These are phyloP conservation scores for Talaromyces sp. DNA, from an alignment of 2,329 filamentous ascomycete genomes.

Conservation along the genomic window DNA sequence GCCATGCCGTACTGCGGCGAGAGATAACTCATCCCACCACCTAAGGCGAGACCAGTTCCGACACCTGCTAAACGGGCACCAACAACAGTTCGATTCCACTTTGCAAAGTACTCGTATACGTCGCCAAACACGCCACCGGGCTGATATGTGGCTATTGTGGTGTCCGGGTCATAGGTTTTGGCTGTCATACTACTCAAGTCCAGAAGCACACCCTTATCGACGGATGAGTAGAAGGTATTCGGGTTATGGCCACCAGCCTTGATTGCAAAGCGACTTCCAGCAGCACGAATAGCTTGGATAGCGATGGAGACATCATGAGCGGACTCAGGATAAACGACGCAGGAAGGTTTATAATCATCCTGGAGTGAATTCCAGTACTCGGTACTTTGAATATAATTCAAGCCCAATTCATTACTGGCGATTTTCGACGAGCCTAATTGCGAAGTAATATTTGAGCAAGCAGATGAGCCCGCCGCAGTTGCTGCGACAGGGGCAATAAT, in stretches of 20 bases:
- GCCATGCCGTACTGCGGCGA: slow-evolving; percentile 32
- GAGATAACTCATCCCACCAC: slow-evolving; percentile 31
- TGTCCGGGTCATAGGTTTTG: slow-evolving; percentile 28
- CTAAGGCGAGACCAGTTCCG: slow-evolving; percentile 28
- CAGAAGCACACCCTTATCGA: slow-evolving; percentile 28
- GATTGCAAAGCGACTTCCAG: slow-evolving; percentile 29
- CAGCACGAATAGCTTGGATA: slow-evolving; percentile 27
- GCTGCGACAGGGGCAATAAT: slow-evolving; percentile 17
- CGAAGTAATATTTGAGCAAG: slow-evolving; percentile 58
- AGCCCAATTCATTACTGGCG: slow-evolving; percentile 15
- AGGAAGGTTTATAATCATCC: slow-evolving; percentile 28
- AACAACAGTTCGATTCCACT: slow-evolving; percentile 28
- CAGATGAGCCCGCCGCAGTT: slow-evolving; percentile 11
- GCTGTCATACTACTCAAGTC: slow-evolving; percentile 26
- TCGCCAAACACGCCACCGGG: slow-evolving; percentile 30
- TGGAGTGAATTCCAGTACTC: slow-evolving; percentile 32
- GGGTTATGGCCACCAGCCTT: slow-evolving; percentile 34
- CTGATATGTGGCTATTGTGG: slow-evolving; percentile 28
- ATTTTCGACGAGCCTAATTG: slow-evolving; percentile 36
- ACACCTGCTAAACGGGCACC: slow-evolving; percentile 29
- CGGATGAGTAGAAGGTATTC: slow-evolving; percentile 32
- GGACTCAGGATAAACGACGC: slow-evolving; percentile 28
- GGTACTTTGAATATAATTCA: slow-evolving; percentile 20
- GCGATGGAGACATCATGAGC: slow-evolving; percentile 31
- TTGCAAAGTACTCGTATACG: slow-evolving; percentile 25